Conservation (phyloP, 768 basidiomycete species). For the Collybiopsis luxurians region DNA sequence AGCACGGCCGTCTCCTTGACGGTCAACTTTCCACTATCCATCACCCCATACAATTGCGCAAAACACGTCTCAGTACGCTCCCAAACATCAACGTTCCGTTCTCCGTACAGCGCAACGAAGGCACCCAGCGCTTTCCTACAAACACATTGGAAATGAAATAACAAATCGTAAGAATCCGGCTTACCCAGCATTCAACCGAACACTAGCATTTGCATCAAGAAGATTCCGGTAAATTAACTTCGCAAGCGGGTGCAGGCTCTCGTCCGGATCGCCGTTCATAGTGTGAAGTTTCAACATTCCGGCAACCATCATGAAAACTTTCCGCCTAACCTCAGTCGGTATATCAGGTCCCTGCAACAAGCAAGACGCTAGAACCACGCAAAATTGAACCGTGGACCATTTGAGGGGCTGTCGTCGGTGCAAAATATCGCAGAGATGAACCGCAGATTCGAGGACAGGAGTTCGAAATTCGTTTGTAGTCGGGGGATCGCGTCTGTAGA, state of each 20-base stretch:
- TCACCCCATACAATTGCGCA: constrained; percentile 42
- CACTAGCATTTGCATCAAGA: constrained; percentile 51
- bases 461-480: background rate
- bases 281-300: constrained; percentile 42
- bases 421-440: constrained; percentile 33
- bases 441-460: background rate
- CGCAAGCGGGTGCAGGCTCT: constrained; percentile 22
- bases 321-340: constrained; percentile 43
- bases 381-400: constrained; percentile 28
- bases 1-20: constrained; percentile 65
- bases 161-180: no score
- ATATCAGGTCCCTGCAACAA: constrained; percentile 46
- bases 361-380: constrained; percentile 31
- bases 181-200: constrained; percentile 70
- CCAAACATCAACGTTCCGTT: constrained; percentile 28
- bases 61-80: constrained; percentile 39
- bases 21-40: constrained; percentile 43
- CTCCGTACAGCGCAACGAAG: constrained; percentile 41
- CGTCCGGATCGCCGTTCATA: constrained; percentile 22
- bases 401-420: constrained; percentile 22
- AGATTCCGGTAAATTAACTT: constrained; percentile 45
- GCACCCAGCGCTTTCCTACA: constrained; percentile 47
- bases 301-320: constrained; percentile 38
- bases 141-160: no score
- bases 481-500: background rate